Evolutionary conservation across 495 filamentous ascomycete species (phyloP).

Genomic region (Aspergillus saccharolyticus): DNA sequence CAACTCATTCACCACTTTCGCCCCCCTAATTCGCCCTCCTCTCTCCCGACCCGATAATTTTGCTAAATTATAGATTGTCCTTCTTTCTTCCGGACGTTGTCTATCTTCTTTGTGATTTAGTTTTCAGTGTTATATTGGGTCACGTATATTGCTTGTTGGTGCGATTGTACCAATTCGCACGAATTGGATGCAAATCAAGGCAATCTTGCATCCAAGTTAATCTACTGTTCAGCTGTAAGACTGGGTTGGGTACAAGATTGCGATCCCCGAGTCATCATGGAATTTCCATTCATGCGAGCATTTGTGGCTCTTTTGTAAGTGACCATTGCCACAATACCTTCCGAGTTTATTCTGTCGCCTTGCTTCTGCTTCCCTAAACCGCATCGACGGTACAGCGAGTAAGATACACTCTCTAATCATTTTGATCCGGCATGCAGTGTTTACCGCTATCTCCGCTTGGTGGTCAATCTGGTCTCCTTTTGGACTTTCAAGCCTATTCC

Average conservation of each 20-base stretch:
- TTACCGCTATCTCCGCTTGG: slow-evolving; percentile 60
- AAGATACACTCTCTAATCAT: background rate
- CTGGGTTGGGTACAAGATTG: background rate
- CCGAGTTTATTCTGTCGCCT: background rate
- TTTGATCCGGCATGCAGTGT: slow-evolving; percentile 29
- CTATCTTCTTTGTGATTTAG: background rate
- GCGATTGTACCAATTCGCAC: background rate
- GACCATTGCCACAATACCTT: background rate
- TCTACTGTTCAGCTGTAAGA: background rate
- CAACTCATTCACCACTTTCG: slow-evolving; percentile 12
- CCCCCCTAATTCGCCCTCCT: too few relatives aligned
- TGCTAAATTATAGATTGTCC: background rate
- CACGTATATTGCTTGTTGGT: background rate
- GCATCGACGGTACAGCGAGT: background rate
- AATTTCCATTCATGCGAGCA: slow-evolving; percentile 43
- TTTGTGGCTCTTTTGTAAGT: slow-evolving; percentile 48
- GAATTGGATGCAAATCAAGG: background rate
- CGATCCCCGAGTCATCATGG: slow-evolving; percentile 34
- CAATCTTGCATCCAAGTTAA: background rate
- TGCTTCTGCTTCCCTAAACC: background rate
- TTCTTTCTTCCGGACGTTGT: background rate
- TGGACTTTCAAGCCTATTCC: slow-evolving; percentile 60
- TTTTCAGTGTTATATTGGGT: background rate
- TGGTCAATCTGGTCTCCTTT: slow-evolving; percentile 62
- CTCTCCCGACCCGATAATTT: too few relatives aligned